Evolutionary conservation across 805 yeast genomes (phyloP).

Genomic region (Candida coleopterorum): DNA sequence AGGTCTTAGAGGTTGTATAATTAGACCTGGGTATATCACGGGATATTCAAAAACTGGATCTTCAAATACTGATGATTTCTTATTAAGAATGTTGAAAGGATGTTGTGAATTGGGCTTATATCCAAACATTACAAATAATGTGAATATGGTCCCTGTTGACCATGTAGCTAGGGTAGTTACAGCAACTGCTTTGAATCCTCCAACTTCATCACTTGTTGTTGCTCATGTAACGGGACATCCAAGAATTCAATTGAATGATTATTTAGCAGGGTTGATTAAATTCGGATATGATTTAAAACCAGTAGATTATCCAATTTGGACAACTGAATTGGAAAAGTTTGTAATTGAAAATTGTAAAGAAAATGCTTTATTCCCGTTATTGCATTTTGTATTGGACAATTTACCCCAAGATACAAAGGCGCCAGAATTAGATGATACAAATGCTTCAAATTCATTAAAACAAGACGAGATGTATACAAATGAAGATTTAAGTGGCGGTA

Average conservation of each 20-base stretch:
- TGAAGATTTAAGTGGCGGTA: slow-evolving; percentile 61
- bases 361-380: slow-evolving; percentile 85
- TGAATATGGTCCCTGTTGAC: slow-evolving; percentile 97
- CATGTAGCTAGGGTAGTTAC: slow-evolving; percentile 92
- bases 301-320: slow-evolving; percentile 77
- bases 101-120: slow-evolving; percentile 79
- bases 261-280: slow-evolving; percentile 54
- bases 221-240: slow-evolving; percentile 99
- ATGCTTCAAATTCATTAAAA: slow-evolving; percentile 67
- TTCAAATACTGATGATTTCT: slow-evolving; percentile 93
- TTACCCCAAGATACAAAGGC: slow-evolving; percentile 90
- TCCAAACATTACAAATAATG: slow-evolving; percentile 83
- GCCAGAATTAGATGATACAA: slow-evolving; percentile 87
- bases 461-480: slow-evolving; percentile 62
- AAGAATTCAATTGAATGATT: slow-evolving; percentile 74
- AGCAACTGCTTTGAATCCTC: slow-evolving; percentile 78
- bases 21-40: slow-evolving; percentile 94
- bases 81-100: slow-evolving; percentile 91
- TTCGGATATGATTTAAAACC: slow-evolving; percentile 70
- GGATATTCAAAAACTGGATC: slow-evolving; percentile 84
- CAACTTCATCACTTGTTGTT: slow-evolving; percentile 55
- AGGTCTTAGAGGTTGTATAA: slow-evolving; percentile 84
- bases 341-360: slow-evolving; percentile 73
- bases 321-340: slow-evolving; percentile 63
- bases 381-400: slow-evolving; percentile 91